These are phyloP conservation scores for Globisporangium iwayamae DNA, from an alignment of 352 stramenopile genomes.

Conservation along the genomic window DNA sequence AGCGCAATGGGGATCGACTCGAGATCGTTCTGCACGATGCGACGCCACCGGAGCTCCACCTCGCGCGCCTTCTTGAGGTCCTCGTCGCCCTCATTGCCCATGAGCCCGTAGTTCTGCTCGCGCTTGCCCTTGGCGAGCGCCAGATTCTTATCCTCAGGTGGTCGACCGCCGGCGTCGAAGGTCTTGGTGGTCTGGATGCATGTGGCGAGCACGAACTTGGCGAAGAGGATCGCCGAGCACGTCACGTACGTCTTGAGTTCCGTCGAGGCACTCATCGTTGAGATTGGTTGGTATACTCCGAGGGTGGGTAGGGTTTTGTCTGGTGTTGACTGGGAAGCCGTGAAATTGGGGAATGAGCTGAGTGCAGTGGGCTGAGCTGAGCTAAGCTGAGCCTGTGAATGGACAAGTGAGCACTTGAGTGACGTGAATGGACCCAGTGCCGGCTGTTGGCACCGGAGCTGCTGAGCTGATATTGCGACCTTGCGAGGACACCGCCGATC, in stretches of 20 bases:
- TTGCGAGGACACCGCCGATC: neutral
- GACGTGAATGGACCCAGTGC: neutral
- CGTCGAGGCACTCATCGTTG: slow-evolving; percentile 7
- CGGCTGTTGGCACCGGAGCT: neutral
- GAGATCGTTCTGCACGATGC: slow-evolving; percentile 47
- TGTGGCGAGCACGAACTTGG: slow-evolving; percentile 60
- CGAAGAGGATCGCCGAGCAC: slow-evolving; percentile 48
- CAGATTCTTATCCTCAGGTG: slow-evolving; percentile 15
- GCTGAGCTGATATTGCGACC: slow-evolving; percentile 3
- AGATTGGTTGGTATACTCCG: too few species aligned
- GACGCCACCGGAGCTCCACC: slow-evolving; percentile 36
- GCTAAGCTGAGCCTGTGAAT: neutral
- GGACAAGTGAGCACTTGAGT: neutral
- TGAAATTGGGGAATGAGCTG: too few species aligned
- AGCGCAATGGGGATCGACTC: slow-evolving; percentile 43
- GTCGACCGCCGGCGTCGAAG: slow-evolving; percentile 11
- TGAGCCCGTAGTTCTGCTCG: slow-evolving; percentile 9
- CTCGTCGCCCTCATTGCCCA: slow-evolving; percentile 9
- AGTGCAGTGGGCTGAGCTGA: too few species aligned
- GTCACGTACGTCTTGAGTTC: slow-evolving; percentile 55
- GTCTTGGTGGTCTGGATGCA: slow-evolving; percentile 11
- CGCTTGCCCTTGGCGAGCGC: slow-evolving; percentile 8
- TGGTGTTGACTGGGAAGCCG: too few species aligned
- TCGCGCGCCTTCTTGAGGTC: slow-evolving; percentile 24
- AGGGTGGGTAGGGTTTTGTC: too few species aligned